These are phyloP conservation scores for Eimeria falciformis DNA, from an alignment of 169 alveolate species.

Conservation along the genomic window DNA sequence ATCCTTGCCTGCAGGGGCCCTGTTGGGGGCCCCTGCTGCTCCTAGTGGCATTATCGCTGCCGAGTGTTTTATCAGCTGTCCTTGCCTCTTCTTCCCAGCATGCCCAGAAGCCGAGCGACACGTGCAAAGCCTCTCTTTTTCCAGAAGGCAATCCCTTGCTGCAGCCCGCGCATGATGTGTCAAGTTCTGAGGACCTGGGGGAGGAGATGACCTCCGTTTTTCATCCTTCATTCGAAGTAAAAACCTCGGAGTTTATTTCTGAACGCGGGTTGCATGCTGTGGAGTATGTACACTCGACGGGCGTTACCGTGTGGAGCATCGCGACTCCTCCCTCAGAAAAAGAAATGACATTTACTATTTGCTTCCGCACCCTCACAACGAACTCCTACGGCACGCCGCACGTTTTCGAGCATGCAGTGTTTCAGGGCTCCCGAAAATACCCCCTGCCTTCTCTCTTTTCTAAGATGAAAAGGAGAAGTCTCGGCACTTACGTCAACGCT, in stretches of 20 bases:
- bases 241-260: background rate
- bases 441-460: constrained; percentile 88
- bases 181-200: background rate
- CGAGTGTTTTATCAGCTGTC: too few relatives aligned
- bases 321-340: background rate
- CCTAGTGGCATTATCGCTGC: background rate
- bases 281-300: constrained; percentile 61
- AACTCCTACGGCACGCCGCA: constrained; percentile 84
- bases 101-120: background rate
- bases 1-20: too few relatives aligned
- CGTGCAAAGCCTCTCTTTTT: background rate
- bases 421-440: constrained; percentile 88
- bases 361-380: constrained; percentile 68
- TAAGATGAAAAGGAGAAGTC: constrained; percentile 86
- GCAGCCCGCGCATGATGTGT: background rate
- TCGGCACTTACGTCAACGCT: constrained; percentile 90
- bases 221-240: constrained; percentile 71
- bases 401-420: constrained; percentile 91
- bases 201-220: background rate
- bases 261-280: constrained; percentile 1
- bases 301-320: constrained; percentile 33
- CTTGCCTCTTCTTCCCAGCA: too few relatives aligned
- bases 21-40: too few relatives aligned
- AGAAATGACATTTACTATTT: constrained; percentile 65
- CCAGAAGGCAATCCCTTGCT: background rate